Evolutionary conservation across 108 stramenopile genomes (phyloP), one percentile per base, ranked within the genome.

Genomic region (Skeletonema grethae): DNA sequence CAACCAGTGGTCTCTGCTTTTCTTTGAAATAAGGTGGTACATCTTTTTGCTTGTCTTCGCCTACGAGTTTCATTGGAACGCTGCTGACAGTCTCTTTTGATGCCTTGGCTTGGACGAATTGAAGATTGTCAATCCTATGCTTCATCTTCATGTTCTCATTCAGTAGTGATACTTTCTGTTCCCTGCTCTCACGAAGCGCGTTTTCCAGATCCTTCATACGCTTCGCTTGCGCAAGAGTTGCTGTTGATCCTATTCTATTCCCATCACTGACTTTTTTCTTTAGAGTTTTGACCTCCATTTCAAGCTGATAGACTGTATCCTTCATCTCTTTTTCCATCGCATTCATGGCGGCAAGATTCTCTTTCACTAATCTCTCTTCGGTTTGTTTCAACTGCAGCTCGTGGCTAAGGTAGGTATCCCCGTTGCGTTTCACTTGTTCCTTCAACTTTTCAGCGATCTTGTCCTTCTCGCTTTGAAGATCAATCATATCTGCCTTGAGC

Each of bases 101-200:
- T 43, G 70, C 56, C 46, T 48, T 48, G 16, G 46, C 46, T 48
- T 48, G 46, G 18, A 48, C 46, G 11, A 48, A 48, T 48, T 80
- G 45, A n/a, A 80, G 55, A 28, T 65, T 59, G 32, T 80, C 24
- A 28, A 80, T 57, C 13, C 64, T 35, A 18, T 80, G 65, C 34
- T 73, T 68, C 67, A 80, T 69, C 62, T 35, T 72, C 72, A 80
- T 63, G 38, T 80, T 80, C 60, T 69, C 41, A 38, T 80, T 80
- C n/a, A 80, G 63, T 46, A 80, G 48, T 2, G 65, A 55, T 25
- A 80, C 71, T 50, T 80, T 72, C 53, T 68, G 72, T 25, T 73
- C 57, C 63, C 69, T 68, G 24, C 72, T 72, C 36, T 58, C 61
- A n/a, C 66, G 79, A 36, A 80, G 62, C 8, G 72, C 62, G 16